phyloP scores from a whole-genome alignment of 164 flowering plant genomes.

The Tetracentron sinense region DNA sequence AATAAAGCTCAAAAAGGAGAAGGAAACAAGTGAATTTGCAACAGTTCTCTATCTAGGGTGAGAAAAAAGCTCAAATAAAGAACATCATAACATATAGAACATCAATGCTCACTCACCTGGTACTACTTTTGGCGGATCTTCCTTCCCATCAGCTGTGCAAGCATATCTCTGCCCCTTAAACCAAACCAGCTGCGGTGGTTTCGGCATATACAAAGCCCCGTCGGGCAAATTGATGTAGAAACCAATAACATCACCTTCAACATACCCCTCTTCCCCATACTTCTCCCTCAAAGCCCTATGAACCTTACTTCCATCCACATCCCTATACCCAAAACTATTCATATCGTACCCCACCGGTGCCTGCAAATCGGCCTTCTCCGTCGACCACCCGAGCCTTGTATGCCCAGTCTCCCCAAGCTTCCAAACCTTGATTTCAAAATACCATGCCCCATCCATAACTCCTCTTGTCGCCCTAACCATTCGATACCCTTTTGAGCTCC shows the following conservation, averaged over 20 bases:
- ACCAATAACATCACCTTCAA: constrained; percentile 94
- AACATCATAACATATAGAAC: too few species aligned
- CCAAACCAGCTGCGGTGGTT: constrained; percentile 59
- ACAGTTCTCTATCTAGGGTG: too few species aligned
- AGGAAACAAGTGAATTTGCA: too few species aligned
- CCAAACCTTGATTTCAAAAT: constrained; percentile 74
- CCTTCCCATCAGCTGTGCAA: constrained; percentile 64
- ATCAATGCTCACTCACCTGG: constrained; percentile 56
- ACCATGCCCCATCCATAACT: constrained; percentile 88
- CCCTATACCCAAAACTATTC: constrained; percentile 88
- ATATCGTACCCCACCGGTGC: constrained; percentile 96
- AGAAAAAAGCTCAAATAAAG: too few species aligned
- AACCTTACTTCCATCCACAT: constrained; percentile 84
- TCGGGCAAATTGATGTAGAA: constrained; percentile 84
- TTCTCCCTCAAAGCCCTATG: constrained; percentile 88
- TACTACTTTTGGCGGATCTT: constrained; percentile 74
- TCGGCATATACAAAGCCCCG: constrained; percentile 62
- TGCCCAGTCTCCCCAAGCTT: constrained; percentile 85
- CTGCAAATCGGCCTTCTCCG: constrained; percentile 94
- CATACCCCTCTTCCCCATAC: constrained; percentile 87
- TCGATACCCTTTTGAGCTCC: constrained; percentile 84
- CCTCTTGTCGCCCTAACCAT: constrained; percentile 98
- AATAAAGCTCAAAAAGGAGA: too few species aligned
- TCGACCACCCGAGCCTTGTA: constrained; percentile 89
- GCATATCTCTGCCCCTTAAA: constrained; percentile 78